These are phyloP conservation scores for Mortierella claussenii DNA, from an alignment of 192 early-diverging fungal genomes.

Conservation along the genomic window DNA sequence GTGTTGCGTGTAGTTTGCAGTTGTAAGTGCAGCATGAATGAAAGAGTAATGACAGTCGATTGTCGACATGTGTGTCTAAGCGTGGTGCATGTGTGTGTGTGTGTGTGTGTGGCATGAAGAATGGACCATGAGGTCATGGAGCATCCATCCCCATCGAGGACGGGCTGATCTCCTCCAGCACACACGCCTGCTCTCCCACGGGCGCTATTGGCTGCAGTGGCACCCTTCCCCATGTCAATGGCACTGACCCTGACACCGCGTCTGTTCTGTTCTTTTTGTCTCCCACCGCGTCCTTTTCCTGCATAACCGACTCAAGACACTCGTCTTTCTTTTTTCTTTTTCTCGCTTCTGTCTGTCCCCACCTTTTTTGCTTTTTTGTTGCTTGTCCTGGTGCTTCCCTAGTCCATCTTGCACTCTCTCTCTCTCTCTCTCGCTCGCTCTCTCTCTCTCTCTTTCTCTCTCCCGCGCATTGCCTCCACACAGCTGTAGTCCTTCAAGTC, in stretches of 20 bases:
- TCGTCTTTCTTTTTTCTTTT: constrained; percentile 4
- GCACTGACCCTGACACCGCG: constrained; percentile 13
- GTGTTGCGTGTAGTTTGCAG: not conserved
- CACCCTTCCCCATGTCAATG: not conserved
- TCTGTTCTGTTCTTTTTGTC: constrained; percentile 4
- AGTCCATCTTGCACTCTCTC: no score
- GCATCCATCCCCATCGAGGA: not conserved
- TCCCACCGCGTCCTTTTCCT: not conserved
- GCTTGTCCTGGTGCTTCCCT: no score
- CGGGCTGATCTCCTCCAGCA: not conserved
- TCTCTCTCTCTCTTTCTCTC: not conserved
- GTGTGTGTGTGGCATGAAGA: no score
- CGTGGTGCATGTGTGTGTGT: no score
- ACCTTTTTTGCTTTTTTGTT: no score
- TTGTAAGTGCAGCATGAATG: not conserved
- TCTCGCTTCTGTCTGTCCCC: not conserved
- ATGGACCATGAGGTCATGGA: not conserved
- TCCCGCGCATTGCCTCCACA: not conserved
- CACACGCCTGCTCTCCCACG: constrained; percentile 34
- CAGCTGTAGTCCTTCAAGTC: not conserved
- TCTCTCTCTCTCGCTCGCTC: not conserved
- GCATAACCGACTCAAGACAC: not conserved
- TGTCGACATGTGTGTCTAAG: not conserved
- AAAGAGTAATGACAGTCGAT: not conserved
- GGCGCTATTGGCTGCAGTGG: constrained; percentile 24